phyloP scores from a whole-genome alignment of 2,329 filamentous ascomycete species.

The Salinomyces thailandicus region DNA sequence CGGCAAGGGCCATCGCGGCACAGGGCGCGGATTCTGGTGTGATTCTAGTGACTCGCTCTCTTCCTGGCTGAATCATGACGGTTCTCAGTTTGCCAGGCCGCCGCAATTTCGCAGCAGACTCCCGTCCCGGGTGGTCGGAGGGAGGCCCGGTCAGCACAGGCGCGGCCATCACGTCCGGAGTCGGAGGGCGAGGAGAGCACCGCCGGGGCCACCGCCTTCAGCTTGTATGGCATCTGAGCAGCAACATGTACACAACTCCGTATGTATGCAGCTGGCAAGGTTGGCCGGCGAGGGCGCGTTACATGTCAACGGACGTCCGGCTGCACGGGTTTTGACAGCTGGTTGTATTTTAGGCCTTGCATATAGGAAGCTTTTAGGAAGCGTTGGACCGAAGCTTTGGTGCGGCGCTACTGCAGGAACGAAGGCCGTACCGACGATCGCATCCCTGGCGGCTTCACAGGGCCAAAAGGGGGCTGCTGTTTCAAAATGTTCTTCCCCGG shows the following conservation, averaged over 20 bases:
- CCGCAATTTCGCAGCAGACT: background rate
- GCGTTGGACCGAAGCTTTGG: constrained; percentile 3
- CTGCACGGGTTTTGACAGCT: too few relatives aligned
- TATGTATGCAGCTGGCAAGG: too few relatives aligned
- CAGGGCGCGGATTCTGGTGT: constrained; percentile 2
- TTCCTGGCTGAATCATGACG: background rate
- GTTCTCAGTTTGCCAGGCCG: background rate
- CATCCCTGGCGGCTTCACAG: constrained; percentile 1
- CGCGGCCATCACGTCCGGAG: too few relatives aligned
- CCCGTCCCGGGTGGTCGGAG: background rate
- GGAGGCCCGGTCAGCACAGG: background rate
- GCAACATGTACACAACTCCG: too few relatives aligned
- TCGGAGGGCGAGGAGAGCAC: background rate
- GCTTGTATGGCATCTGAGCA: too few relatives aligned
- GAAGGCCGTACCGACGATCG: background rate
- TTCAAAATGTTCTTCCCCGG: constrained; percentile 3
- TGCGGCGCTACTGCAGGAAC: constrained; percentile 4
- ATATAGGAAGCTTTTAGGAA: constrained; percentile 4
- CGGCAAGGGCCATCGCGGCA: background rate
- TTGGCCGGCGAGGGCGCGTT: too few relatives aligned
- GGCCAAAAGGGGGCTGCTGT: constrained; percentile 1
- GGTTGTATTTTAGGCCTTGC: too few relatives aligned
- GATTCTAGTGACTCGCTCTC: constrained; percentile 3
- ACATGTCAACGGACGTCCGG: too few relatives aligned
- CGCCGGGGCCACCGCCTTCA: too few relatives aligned